These are phyloP conservation scores for Pilasporangium apinafurcum DNA, from an alignment of 352 stramenopile species.

Conservation along the genomic window DNA sequence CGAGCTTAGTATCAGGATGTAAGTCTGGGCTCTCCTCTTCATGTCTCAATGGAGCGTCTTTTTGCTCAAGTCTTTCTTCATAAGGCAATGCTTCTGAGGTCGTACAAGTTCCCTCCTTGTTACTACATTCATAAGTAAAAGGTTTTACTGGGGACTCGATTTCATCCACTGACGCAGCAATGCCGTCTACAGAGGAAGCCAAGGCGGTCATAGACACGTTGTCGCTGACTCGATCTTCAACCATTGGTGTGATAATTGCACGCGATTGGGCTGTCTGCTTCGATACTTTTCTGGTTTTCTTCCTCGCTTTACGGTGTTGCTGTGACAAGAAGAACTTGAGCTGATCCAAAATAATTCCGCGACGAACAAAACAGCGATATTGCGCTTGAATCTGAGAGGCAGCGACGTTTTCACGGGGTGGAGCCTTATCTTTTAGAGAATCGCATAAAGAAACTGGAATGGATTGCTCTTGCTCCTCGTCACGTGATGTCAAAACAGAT, in stretches of 20 bases:
- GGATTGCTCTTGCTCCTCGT: background rate
- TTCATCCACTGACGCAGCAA: too few species aligned
- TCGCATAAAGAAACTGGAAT: background rate
- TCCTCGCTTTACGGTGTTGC: constrained; percentile 17
- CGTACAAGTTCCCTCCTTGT: too few species aligned
- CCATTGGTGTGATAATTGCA: background rate
- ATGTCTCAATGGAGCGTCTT: too few species aligned
- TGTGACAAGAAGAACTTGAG: constrained; percentile 30
- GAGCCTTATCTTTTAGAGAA: background rate
- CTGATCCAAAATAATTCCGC: constrained; percentile 26
- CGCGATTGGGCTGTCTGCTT: constrained; percentile 2
- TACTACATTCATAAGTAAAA: too few species aligned
- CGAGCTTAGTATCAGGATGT: too few species aligned
- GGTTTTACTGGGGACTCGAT: too few species aligned
- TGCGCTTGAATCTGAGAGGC: constrained; percentile 23
- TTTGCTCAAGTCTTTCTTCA: too few species aligned
- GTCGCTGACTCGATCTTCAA: background rate
- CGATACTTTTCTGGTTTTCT: constrained; percentile 10
- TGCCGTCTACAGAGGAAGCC: too few species aligned
- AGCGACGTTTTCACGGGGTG: background rate
- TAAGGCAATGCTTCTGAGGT: too few species aligned
- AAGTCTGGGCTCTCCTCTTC: too few species aligned
- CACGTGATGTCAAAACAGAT: too few species aligned
- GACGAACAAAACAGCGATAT: constrained; percentile 25
- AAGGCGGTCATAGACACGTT: background rate